Evolutionary conservation across 2,329 filamentous ascomycete species (phyloP), one percentile per base, ranked within the genome.

Genomic region (Stachybotrys echinatus): DNA sequence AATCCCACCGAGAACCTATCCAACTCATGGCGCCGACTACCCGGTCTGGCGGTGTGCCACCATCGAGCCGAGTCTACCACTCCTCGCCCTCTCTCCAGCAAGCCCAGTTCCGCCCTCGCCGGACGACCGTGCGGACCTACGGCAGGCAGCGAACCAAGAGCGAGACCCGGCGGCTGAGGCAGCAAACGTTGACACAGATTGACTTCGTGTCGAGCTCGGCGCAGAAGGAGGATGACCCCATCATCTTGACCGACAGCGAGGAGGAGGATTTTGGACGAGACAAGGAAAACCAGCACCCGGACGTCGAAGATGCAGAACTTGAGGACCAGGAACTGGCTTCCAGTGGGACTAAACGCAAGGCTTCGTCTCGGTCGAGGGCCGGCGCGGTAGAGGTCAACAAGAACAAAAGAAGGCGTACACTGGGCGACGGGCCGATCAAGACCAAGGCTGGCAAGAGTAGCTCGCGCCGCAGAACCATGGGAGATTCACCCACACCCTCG

Each of bases 101-200:
- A 54, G 58, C 60, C 20, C 67, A 66, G 40, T 74, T 74, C 48
- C 66, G 71, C 0, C 49, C 64, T 12, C 63, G 68, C 20, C 62
- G 60, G 45, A 68, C 55, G 37, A 58, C 57, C 14, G 55, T 71
- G 12, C 66, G 63, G 21, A 68, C 66, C n/a, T 70, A 70, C 47
- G 63, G 62, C 12, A 60, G 56, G 34, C 51, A 50, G 12, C 55
- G 52, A 50, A 56, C 58, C 39, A 53, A 55, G 34, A 47, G 49
- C 12, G 54, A 58, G 12, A 54, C 54, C 0, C 55, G 53, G 18
- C 50, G 56, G 4, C 49, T 71, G 42, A 63, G 62, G 50, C 72
- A 74, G 57, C 67, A 71, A 58, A 74, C 71, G 2, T 54, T 74
- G 20, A 74, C 71, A 5, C 72, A 74, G 54, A 66, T 73, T 42